Conservation (phyloP, 805 yeast genomes). For the Tetrapisispora phaffii region DNA sequence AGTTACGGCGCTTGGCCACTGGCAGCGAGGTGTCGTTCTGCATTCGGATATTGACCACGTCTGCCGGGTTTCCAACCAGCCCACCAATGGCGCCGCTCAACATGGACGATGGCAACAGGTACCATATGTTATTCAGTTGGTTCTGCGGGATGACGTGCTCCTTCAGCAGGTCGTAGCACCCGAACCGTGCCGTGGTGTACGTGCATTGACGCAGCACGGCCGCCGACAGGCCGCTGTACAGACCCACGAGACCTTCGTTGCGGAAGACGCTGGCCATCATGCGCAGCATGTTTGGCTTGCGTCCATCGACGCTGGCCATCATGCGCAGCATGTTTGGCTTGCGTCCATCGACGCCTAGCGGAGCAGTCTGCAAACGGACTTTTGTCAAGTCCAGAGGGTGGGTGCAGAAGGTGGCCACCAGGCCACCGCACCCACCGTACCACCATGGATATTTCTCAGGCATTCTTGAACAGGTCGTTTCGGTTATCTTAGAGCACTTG, state of each 20-base stretch:
- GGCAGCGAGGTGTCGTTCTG: slow-evolving; percentile 76
- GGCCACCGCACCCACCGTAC: slow-evolving; percentile 64
- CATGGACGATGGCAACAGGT: slow-evolving; percentile 71
- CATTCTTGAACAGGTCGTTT: too few relatives aligned
- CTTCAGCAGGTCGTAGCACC: slow-evolving; percentile 71
- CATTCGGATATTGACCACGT: slow-evolving; percentile 82
- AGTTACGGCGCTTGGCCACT: slow-evolving; percentile 54
- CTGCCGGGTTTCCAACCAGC: slow-evolving; percentile 79
- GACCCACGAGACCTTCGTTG: slow-evolving; percentile 52
- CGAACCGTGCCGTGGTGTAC: slow-evolving; percentile 78
- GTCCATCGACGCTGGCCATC: slow-evolving; percentile 26
- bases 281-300: slow-evolving; percentile 52
- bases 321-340: slow-evolving; percentile 56
- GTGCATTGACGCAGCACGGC: slow-evolving; percentile 79
- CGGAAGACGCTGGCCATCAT: slow-evolving; percentile 33
- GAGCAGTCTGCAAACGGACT: slow-evolving; percentile 82
- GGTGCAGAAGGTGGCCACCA: slow-evolving; percentile 55
- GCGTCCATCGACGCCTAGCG: slow-evolving; percentile 33
- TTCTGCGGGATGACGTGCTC: slow-evolving; percentile 38
- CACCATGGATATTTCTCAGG: slow-evolving; percentile 38
- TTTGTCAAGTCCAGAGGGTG: slow-evolving; percentile 85
- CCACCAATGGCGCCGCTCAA: slow-evolving; percentile 81
- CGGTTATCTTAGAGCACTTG: too few relatives aligned
- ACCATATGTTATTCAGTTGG: slow-evolving; percentile 44
- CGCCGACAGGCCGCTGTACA: slow-evolving; percentile 79